Base-by-base conservation (phyloP, 352 stramenopile species). In the Phytophthora pistaciae region DNA sequence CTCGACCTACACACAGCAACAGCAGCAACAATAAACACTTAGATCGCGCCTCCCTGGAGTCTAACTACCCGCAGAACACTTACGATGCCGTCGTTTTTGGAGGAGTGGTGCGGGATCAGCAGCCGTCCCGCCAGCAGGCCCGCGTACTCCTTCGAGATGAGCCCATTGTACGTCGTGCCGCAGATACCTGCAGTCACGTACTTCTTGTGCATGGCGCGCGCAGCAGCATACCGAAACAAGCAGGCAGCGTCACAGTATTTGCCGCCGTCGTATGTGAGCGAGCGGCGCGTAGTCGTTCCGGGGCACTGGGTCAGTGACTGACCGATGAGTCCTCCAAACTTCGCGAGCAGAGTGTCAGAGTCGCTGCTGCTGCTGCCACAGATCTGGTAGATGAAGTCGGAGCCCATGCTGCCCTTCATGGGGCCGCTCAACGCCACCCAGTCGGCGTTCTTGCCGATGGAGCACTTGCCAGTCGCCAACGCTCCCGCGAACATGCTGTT, bases 31-130 rank as follows among this genome's bases (percentile, higher is more conserved):
- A 68, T 4, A 53, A 25, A 56, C 18, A 56, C 29, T 64, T 64
- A 66, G 53, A 54, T 31, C n/a, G 14, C 10, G 5, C 0, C 48
- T 14, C 14, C 20, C 1, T 23, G 3, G 16, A 52, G 29, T 11
- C 25, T 10, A 2, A 21, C 9, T 0, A 18, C 33, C 0, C 14
- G 23, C 7, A 25, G 3, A 59, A 66, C 18, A 79, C 75, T 55
- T 76, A 86, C 79, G 44, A 91, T 73, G 63, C 80, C 80, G 21
- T 89, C 80, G 63, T 88, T 91, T 61, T 80, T 70, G 53, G 69
- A 75, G 18, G 78, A 87, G 59, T 87, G 77, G 59, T 88, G 80
- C 18, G 72, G 75, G 10, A 84, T 72, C 21, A 85, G 53, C 8
- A 77, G 14, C 2, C 77, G 77, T n/a, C 70, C 78, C 18, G 76